Base-by-base conservation (phyloP, 768 basidiomycete genomes). In the Pisolithus albus region DNA sequence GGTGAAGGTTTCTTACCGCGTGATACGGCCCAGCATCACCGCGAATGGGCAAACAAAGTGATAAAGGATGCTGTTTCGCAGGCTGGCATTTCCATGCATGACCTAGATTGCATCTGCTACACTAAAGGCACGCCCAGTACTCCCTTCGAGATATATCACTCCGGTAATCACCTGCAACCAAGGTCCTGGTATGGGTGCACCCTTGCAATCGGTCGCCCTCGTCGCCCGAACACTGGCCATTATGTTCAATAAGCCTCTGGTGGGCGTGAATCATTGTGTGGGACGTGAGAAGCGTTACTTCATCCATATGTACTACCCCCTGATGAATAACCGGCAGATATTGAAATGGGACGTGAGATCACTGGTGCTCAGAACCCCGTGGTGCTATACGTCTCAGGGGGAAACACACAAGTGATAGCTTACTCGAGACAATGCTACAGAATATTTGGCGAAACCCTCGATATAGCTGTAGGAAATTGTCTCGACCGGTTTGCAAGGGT, bases 161-260 rank as follows among this genome's bases (percentile, higher is more conserved):
- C 28, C 15, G 11, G 24, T 40, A 50, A 34, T 43, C 51, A 30
- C 37, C 39, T 15, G 24, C 18, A 16, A 11, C 45, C 18, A 60
- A 97, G 95, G 96, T 1, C 96, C 96, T n/a, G 96, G 96, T 1
- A 99, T 99, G 96, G 96, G 96, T 44, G 93, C 91, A 34, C 96
- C 96, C 2, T 69, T 99, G 34, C 92, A 95, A 61, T 93, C 94
- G 3, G 92, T 98, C 13, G 94, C 91, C 1, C 72, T 99, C 24
- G 88, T 98, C 30, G 96, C 96, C 0, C 78, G 96, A 45, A 95
- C 91, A 1, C 74, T 99, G 32, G 86, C 92, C 2, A 77, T 96
- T 4, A 66, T 99, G 52, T 93, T 86, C 67, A 70, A 81, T 59
- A 98, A 96, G 62, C 95, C 96, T 3, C 76, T 99, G 5, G 83